Base-by-base conservation (phyloP, 2,329 filamentous ascomycete genomes). In the Pyrenochaeta sp. region DNA sequence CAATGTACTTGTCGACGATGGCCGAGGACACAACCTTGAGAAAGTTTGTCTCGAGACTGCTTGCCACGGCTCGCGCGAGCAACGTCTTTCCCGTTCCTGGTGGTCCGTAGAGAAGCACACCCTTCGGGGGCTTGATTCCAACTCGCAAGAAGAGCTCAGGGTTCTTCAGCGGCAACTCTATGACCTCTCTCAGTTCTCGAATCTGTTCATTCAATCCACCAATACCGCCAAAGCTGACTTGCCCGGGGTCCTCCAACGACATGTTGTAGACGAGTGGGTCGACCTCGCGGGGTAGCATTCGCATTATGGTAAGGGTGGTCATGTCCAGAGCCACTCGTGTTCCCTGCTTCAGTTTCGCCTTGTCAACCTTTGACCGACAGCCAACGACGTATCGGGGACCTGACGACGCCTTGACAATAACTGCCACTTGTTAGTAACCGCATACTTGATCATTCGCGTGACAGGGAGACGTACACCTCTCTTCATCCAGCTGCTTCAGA, bases 251-350 rank as follows among this genome's bases (percentile, higher is more conserved):
- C 74, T 99, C 94, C 62, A 99, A 77, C 14, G 94, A 99, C 94
- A 99, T 99, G 81, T 99, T 99, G 83, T 99, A 99, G 60, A 99
- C 94, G 59, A 99, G 81, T 14, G 94, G 94, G 69, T 99, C 94
- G 69, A 99, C 95, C 79, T 99, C 94, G 72, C 94, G 88, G 48
- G 94, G 95, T 32, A 99, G 82, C 94, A 99, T 99, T 67, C 94
- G 90, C 94, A 99, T 99, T 75, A 99, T 99, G 49, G 94, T 99
- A 60, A 99, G 88, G 14, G 94, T 99, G 37, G 94, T 99, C 94
- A 99, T 99, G 69, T 99, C 94, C 48, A 99, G 86, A 22, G 94
- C 93, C 41, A 99, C 94, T 67, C 94, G 90, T 19, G 93, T 96
- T 64, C 95, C 95, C 76, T 99, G 94, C 83, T 97, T 99, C 71